Evolutionary conservation across 2,329 filamentous ascomycete genomes (phyloP), one percentile per base, ranked within the genome.

Genomic region (Scedosporium boydii): DNA sequence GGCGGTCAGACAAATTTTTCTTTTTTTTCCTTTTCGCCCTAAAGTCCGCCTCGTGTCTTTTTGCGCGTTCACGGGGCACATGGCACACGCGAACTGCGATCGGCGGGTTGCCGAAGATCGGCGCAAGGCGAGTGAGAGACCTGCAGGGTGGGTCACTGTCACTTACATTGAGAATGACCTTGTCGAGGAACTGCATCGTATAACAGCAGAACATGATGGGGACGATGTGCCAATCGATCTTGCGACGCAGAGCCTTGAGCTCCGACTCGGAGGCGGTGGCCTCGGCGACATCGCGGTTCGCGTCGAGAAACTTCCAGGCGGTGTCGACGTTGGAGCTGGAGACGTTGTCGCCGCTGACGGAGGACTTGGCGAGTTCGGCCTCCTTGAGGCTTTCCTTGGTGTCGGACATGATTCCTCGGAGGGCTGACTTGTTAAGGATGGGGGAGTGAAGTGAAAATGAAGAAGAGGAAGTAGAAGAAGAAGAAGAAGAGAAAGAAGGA

Each of bases 171-270:
- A 87, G 77, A 29, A 84, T 78, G 64, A 86, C 81, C 72, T 87
- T 87, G 74, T 87, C 85, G 55, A 87, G 74, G 66, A 86, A 86
- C 67, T 87, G 83, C 73, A 86, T 77, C n/a, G 80, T 80, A 68
- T 87, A 87, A 68, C 80, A 82, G 55, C 77, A 71, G 64, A 86
- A 86, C 81, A 87, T 85, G 61, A 87, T 75, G 0, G 84, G 84
- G 41, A 87, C 76, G 61, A 87, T 83, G 58, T 76, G 79, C 73
- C 75, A 81, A 67, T 87, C 84, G 58, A 87, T 80, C 70, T 80
- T 84, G 64, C 79, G 78, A 4, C 82, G 74, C 53, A 87, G 70
- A 1, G 72, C 71, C 64, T 73, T 72, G 57, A 83, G 72, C 65
- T 82, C 71, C 1, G 67, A 65, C 57, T 66, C 70, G 56, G 71